Conservation (phyloP, 768 basidiomycete species). For the Leucocoprinus birnbaumii region DNA sequence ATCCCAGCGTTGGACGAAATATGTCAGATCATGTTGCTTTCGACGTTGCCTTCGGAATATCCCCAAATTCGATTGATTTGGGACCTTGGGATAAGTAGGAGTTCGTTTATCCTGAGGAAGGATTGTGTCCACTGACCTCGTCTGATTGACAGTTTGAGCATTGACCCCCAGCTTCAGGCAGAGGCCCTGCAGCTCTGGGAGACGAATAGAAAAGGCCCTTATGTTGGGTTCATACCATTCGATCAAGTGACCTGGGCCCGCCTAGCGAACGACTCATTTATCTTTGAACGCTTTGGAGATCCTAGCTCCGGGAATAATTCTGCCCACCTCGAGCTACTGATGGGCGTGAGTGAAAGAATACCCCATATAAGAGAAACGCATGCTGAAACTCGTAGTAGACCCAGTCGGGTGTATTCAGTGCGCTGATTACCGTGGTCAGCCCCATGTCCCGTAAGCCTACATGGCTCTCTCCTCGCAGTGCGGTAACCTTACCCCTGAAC, state of each 20-base stretch:
- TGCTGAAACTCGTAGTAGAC: constrained; percentile 2
- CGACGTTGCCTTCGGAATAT: constrained; percentile 8
- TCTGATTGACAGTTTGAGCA: background rate
- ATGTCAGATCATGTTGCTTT: constrained; percentile 9
- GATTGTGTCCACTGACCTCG: no score
- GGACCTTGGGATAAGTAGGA: constrained; percentile 6
- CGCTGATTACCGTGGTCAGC: constrained; percentile 19
- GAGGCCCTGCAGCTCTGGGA: constrained; percentile 6
- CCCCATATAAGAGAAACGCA: background rate
- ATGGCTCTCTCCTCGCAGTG: background rate
- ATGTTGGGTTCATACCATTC: background rate
- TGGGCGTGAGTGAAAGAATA: background rate
- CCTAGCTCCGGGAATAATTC: constrained; percentile 12
- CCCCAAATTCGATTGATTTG: background rate
- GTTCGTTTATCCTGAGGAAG: no score
- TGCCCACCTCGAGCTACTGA: constrained; percentile 10
- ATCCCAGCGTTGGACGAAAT: background rate
- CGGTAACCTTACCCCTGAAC: constrained; percentile 8
- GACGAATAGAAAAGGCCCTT: constrained; percentile 5
- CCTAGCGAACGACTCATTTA: constrained; percentile 5
- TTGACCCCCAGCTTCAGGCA: background rate
- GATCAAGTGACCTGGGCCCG: constrained; percentile 10
- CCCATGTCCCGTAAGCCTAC: constrained; percentile 24
- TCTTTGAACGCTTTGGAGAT: constrained; percentile 6
- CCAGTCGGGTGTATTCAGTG: constrained; percentile 18